Conservation (phyloP, 2,329 filamentous ascomycete genomes). For the Bimuria novae-zelandiae region DNA sequence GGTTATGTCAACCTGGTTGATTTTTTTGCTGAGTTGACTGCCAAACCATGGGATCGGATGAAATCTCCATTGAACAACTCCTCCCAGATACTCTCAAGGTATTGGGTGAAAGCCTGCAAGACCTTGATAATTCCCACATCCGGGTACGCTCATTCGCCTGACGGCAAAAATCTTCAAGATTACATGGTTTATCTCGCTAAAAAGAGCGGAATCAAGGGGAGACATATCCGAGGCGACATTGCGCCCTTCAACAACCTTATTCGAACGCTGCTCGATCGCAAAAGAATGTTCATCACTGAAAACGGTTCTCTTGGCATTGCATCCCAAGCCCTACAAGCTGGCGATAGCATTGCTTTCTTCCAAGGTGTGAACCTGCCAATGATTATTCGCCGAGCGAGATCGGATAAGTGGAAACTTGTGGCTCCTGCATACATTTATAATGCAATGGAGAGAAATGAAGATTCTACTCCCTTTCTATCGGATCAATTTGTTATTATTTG, state of each 20-base stretch:
- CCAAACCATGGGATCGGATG: background rate
- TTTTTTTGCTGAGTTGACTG: no score
- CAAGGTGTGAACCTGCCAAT: background rate
- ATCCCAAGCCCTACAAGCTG: background rate
- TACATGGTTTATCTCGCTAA: background rate
- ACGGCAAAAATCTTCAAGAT: background rate
- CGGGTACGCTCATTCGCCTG: no score
- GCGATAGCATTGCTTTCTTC: constrained; percentile 3
- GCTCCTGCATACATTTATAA: constrained; percentile 7
- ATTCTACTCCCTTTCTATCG: no score
- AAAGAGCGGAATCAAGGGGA: background rate
- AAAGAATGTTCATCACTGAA: background rate
- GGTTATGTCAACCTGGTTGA: no score
- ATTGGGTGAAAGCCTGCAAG: background rate
- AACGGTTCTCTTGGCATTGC: background rate
- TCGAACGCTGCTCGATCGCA: background rate
- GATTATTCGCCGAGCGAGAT: background rate
- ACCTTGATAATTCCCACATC: no score
- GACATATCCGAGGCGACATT: background rate
- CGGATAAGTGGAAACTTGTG: background rate
- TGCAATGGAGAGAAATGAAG: no score
- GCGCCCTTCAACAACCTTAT: background rate
- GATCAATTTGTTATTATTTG: no score
- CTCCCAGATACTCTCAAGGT: background rate
- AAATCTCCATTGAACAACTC: background rate